Base-by-base conservation (phyloP, 306 rosid genomes). In the Vicia faba region DNA sequence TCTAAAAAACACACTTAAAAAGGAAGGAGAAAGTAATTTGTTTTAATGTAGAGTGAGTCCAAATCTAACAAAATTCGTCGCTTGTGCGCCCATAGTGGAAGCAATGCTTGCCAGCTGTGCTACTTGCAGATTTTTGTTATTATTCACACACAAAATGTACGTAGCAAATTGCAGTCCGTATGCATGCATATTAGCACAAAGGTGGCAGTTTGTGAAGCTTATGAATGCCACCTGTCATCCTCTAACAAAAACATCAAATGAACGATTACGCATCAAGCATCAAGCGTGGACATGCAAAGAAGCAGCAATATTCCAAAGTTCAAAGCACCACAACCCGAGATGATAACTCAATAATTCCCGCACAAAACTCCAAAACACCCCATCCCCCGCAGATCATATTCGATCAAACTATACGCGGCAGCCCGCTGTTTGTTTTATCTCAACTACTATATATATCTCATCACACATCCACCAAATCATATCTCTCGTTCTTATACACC, bases 271-370 rank as follows among this genome's bases (percentile, higher is more conserved):
- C 41, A 58, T 9, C 23, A 38, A 8, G 3, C 14, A 20, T 19
- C 33, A 19, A 13, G 58, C 12, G 26, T 12, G 59, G 49, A 45
- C 49, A 38, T 31, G 35, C 8, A 31, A 31, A 13, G 4, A 35
- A 3, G 25, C 72, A 11, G 44, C 4, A 58, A 58, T 33, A 13
- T n/a, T 8, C 46, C 15, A 5, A 41, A 7, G 3, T 45, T 5
- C 50, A 46, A 18, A 11, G 54, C 63, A 66, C 50, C 73, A 74
- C 28, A 66, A 45, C 73, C 73, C 79, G 50, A 75, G 50, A 46
- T 13, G 73, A 75, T 75, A 75, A 67, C 69, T 58, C 73, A 36
- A 75, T 45, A 0, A 66, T 74, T 44, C 40, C 1, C 8, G 13
- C 1, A 4, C 6, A 46, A 29, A 10, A 61, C 63, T 29, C 75